Evolutionary conservation across 1,284 basidiomycete species (phyloP).

Genomic region (Vanrija sp.): DNA sequence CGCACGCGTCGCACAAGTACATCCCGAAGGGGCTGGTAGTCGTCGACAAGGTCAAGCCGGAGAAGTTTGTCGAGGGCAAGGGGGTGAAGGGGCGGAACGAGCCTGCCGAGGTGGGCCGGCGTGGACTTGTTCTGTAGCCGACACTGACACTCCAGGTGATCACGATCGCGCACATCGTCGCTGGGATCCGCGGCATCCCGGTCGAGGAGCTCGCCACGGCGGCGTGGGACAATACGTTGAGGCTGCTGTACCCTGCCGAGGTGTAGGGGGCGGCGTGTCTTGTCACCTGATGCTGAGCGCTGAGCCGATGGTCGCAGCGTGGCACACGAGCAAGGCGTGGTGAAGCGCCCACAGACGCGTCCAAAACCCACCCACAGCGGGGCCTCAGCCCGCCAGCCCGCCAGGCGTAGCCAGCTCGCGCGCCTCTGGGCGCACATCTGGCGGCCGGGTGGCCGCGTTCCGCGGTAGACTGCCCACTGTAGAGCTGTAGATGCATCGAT

Average conservation of each 20-base stretch:
- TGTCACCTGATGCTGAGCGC: too few species aligned
- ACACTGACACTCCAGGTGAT: conserved; percentile 56
- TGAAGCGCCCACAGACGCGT: too few species aligned
- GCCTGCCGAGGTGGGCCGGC: conserved; percentile 55
- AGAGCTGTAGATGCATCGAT: too few species aligned
- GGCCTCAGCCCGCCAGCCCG: too few species aligned
- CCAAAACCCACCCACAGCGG: too few species aligned
- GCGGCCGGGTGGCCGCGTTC: too few species aligned
- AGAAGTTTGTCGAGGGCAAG: conserved; percentile 61
- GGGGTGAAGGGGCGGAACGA: conserved; percentile 81
- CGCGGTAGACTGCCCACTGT: too few species aligned
- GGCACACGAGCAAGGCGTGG: too few species aligned
- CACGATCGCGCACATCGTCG: conserved; percentile 71
- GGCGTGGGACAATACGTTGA: conserved; percentile 65
- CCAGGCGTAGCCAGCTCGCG: too few species aligned
- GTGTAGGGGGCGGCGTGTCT: neutral
- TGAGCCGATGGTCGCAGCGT: too few species aligned
- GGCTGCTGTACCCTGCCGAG: conserved; percentile 54
- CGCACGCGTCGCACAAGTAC: conserved; percentile 65
- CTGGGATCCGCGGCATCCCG: conserved; percentile 56
- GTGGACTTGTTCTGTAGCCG: neutral
- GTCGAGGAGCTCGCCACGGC: conserved; percentile 61
- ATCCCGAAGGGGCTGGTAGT: conserved; percentile 59
- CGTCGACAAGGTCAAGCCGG: conserved; percentile 58
- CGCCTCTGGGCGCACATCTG: too few species aligned